Evolutionary conservation across 2,329 filamentous ascomycete genomes (phyloP), one percentile per base, ranked within the genome.

Genomic region (Penicillium sp.): DNA sequence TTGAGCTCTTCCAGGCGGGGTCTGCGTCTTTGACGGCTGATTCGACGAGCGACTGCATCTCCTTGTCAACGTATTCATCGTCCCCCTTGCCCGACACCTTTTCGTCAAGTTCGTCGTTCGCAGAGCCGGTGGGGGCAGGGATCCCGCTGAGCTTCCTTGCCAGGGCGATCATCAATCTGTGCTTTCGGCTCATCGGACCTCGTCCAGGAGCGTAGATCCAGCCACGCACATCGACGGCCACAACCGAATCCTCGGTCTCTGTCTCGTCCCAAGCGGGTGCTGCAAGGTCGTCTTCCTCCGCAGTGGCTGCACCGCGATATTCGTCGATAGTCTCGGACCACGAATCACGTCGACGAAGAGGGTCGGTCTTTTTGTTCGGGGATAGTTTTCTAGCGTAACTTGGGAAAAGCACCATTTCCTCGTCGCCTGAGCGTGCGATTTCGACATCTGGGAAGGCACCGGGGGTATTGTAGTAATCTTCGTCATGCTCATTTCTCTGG

Each of bases 321-420:
- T 60, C 75, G 57, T 60, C 73, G 10, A 79, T 63, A 29, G 68
- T 74, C 42, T 63, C 56, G 2, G 65, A 62, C 50, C 55, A 64
- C 6, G 69, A 71, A 31, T 63, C 67, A 8, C 68, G 64, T n/a
- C 65, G 65, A n/a, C 54, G 63, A 56, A 39, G 67, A 66, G 63
- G 69, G 39, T 66, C 52, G 21, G 54, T 42, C n/a, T 72, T 72
- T 59, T 73, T 71, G 61, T 78, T 87, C 32, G 83, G 73, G 10
- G 49, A 18, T 70, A 95, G 88, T 57, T 81, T 82, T 68, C 92
- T 86, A 8, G 91, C 91, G 71, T 99, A 99, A 49, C 91, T 97
- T 0, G 94, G 94, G 64, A 99, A 99, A 22, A 99, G 72, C 9
- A 99, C 85, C 86, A 99, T 91, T 76, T 97, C 91, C 71, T 97